A percentile compares a stretch with the other conserved stretches of the same genome.
These are phyloP conservation scores for Russula dissimulans DNA, from an alignment of 768 basidiomycete species.

Conservation along the genomic window DNA sequence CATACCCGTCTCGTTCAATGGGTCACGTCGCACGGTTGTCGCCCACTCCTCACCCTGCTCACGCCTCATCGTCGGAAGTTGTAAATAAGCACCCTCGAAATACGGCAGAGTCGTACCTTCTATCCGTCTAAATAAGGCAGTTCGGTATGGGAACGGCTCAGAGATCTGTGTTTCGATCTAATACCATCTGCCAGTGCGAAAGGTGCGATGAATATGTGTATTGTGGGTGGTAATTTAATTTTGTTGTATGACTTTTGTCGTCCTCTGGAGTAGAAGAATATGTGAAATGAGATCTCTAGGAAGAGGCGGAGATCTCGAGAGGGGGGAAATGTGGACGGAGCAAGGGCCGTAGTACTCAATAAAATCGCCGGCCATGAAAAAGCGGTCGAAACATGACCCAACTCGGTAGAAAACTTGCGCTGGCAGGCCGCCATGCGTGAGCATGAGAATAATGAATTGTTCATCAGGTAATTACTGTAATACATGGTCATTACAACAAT, in stretches of 20 bases:
- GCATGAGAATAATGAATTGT: not conserved
- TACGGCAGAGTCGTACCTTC: not conserved
- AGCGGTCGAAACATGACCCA: conserved; percentile 3
- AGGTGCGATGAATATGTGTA: no score
- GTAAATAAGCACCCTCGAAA: not conserved
- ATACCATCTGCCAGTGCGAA: not conserved
- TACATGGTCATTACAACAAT: not conserved
- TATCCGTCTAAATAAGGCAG: not conserved
- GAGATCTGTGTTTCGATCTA: not conserved
- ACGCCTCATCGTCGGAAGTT: not conserved
- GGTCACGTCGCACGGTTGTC: not conserved
- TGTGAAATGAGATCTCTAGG: not conserved
- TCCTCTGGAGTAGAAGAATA: not conserved
- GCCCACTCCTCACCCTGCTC: not conserved
- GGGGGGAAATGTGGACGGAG: not conserved
- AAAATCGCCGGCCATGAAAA: conserved; percentile 4
- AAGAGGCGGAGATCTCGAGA: not conserved
- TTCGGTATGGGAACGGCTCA: not conserved
- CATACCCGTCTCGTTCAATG: not conserved
- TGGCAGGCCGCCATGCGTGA: not conserved
- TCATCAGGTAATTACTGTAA: not conserved
- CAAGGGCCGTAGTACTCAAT: not conserved
- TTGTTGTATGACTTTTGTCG: not conserved
- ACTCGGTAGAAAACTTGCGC: not conserved
- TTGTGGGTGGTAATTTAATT: no score